phyloP scores from a whole-genome alignment of 1,284 basidiomycete species.

The Microbotryum lychnidis-dioicae region DNA sequence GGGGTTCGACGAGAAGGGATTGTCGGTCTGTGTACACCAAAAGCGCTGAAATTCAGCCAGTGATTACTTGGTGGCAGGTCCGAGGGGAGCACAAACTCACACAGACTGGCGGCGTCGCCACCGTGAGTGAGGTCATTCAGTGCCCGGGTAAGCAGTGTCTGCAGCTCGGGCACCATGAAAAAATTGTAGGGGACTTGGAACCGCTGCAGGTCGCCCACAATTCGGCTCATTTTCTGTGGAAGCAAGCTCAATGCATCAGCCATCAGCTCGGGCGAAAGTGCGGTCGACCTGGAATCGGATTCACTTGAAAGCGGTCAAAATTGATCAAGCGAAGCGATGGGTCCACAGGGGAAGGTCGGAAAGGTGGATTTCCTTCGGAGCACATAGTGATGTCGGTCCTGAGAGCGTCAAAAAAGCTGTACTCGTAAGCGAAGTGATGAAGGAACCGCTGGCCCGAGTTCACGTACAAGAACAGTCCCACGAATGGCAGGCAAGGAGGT shows the following conservation, averaged over 20 bases:
- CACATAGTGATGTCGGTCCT: slow-evolving; percentile 78
- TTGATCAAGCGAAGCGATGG: slow-evolving; percentile 78
- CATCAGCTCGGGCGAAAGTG: too few relatives aligned
- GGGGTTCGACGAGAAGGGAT: slow-evolving; percentile 24
- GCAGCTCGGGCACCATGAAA: slow-evolving; percentile 73
- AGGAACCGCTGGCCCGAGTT: not conserved
- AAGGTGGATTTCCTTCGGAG: slow-evolving; percentile 83
- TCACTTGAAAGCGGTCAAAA: slow-evolving; percentile 73
- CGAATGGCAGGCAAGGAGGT: slow-evolving; percentile 83
- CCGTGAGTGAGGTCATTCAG: slow-evolving; percentile 24
- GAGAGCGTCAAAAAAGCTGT: slow-evolving; percentile 46
- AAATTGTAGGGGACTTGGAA: slow-evolving; percentile 81
- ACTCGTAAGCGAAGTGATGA: not conserved
- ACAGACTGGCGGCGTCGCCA: slow-evolving; percentile 25
- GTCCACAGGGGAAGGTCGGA: slow-evolving; percentile 62
- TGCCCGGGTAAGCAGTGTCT: slow-evolving; percentile 54
- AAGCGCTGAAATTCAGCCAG: not conserved
- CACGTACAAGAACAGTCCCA: slow-evolving; percentile 52
- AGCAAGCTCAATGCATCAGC: too few relatives aligned
- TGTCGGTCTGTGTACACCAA: slow-evolving; percentile 16
- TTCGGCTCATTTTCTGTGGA: slow-evolving; percentile 66
- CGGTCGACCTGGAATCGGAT: slow-evolving; percentile 30
- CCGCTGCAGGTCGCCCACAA: slow-evolving; percentile 81
- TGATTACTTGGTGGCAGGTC: not conserved
- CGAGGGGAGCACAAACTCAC: not conserved